Conservation (phyloP, 805 yeast genomes). For the Hermanozyma aechmeae region DNA sequence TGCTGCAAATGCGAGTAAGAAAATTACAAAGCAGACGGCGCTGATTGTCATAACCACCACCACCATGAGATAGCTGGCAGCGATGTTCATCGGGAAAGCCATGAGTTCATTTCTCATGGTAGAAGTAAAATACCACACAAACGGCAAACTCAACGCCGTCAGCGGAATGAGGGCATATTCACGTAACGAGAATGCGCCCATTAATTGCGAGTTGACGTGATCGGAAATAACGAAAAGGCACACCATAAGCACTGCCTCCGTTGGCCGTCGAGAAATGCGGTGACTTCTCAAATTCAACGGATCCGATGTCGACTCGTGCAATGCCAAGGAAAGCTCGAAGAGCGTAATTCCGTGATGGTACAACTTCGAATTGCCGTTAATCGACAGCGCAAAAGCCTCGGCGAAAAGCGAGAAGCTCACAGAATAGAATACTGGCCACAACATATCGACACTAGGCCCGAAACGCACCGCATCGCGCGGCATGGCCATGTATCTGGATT, state of each 20-base stretch:
- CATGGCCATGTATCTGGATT: slow-evolving; percentile 19
- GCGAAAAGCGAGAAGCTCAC: slow-evolving; percentile 54
- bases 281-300: slow-evolving; percentile 14
- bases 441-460: slow-evolving; percentile 44
- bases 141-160: slow-evolving; percentile 42
- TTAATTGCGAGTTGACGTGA: slow-evolving; percentile 53
- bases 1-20: slow-evolving; percentile 49
- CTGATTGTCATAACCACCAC: slow-evolving; percentile 43
- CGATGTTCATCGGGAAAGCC: slow-evolving; percentile 45
- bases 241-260: slow-evolving; percentile 41
- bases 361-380: slow-evolving; percentile 45
- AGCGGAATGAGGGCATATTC: slow-evolving; percentile 57
- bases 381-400: slow-evolving; percentile 56
- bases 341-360: slow-evolving; percentile 63
- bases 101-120: no score
- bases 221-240: slow-evolving; percentile 49
- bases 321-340: slow-evolving; percentile 68
- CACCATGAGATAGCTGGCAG: slow-evolving; percentile 61
- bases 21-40: slow-evolving; percentile 42
- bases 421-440: slow-evolving; percentile 50
- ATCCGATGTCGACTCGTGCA: slow-evolving; percentile 56
- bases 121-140: slow-evolving; percentile 27
- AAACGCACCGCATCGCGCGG: slow-evolving; percentile 20
- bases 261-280: slow-evolving; percentile 26
- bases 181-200: slow-evolving; percentile 46